Percentiles rank a stretch among this genome's conserved stretches.
Conservation (phyloP, 805 yeast species). For the Barnettozyma sucrosica region DNA sequence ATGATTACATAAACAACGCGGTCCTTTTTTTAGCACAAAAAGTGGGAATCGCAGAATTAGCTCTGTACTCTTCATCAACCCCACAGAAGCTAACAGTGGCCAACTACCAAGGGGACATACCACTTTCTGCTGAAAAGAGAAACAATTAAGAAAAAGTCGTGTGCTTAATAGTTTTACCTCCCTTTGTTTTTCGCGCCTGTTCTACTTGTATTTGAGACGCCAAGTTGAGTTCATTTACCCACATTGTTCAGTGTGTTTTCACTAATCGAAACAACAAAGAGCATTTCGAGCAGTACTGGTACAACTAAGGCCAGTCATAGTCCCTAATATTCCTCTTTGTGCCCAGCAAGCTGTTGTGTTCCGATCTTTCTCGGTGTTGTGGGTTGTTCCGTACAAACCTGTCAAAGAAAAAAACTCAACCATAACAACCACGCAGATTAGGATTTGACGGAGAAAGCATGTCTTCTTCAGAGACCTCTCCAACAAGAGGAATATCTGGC, state of each 20-base stretch:
- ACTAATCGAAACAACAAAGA: background rate
- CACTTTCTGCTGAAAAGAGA: background rate
- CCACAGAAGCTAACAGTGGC: background rate
- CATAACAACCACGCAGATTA: background rate
- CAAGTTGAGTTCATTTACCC: background rate
- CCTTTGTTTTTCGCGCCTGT: background rate
- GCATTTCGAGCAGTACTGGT: background rate
- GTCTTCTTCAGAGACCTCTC: constrained; percentile 26
- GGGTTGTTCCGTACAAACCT: background rate
- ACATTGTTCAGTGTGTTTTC: background rate
- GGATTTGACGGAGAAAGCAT: constrained; percentile 2
- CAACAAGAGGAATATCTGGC: constrained; percentile 29
- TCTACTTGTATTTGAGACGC: background rate
- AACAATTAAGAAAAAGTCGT: background rate
- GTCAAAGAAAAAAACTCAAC: background rate
- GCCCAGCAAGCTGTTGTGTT: background rate
- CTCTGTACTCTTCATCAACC: background rate
- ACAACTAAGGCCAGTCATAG: background rate
- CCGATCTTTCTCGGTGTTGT: background rate
- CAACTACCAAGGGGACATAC: background rate
- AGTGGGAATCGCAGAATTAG: background rate
- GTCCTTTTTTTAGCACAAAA: constrained; percentile 1
- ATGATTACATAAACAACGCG: background rate
- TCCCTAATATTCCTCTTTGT: background rate
- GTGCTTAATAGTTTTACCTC: background rate